Conservation (phyloP, 306 rosid species). For the Lotus japonicus region DNA sequence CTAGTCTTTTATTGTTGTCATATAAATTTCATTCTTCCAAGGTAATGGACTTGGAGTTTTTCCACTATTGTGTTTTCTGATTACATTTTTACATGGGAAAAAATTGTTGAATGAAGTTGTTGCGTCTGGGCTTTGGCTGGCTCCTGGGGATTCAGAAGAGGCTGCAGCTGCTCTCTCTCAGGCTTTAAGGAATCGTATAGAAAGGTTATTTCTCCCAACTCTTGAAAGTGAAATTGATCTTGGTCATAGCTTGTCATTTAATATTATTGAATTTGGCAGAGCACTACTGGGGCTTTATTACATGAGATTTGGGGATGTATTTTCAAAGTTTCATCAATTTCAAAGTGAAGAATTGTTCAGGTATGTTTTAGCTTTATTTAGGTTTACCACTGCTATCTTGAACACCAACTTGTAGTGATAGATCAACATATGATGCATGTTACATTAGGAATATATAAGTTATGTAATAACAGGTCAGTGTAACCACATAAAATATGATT, state of each 20-base stretch:
- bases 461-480: not conserved
- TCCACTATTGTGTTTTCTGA: slow-evolving; percentile 3
- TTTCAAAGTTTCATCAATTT: slow-evolving; percentile 64
- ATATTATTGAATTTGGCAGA: slow-evolving; percentile 45
- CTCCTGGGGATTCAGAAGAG: slow-evolving; percentile 99
- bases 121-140: slow-evolving; percentile 86
- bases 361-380: slow-evolving; percentile 34
- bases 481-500: not conserved
- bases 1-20: slow-evolving; percentile 2
- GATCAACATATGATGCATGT: not conserved
- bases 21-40: slow-evolving; percentile 9
- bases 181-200: slow-evolving; percentile 81
- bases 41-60: not conserved
- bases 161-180: slow-evolving; percentile 93
- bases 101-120: slow-evolving; percentile 50
- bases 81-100: slow-evolving; percentile 5
- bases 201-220: slow-evolving; percentile 44
- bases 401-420: not conserved
- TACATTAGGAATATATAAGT: not conserved
- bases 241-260: slow-evolving; percentile 27
- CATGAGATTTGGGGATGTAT: slow-evolving; percentile 93
- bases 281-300: slow-evolving; percentile 65
- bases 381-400: not conserved
- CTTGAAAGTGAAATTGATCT: slow-evolving; percentile 17
- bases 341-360: slow-evolving; percentile 78